Percentiles rank a stretch among this genome's conserved stretches.
These are phyloP conservation scores for Prunus armeniaca DNA, from an alignment of 306 rosid genomes.

Conservation along the genomic window DNA sequence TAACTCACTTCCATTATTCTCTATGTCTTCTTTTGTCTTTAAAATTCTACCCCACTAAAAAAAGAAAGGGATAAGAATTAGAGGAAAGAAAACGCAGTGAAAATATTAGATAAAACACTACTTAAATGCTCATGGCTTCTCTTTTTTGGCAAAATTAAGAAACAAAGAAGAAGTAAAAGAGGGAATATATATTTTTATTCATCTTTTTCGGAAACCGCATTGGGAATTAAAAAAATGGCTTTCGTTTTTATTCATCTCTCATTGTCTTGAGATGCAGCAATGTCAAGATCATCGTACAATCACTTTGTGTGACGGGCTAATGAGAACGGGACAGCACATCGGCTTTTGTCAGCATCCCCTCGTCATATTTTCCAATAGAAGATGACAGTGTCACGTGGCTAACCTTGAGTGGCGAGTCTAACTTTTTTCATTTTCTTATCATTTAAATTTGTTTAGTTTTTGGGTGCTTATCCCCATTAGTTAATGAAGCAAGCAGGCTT, in stretches of 20 bases:
- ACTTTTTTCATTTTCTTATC: not conserved
- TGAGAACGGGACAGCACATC: not conserved
- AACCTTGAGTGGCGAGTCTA: not conserved
- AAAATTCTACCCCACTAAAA: slow-evolving; percentile 19
- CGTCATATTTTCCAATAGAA: not conserved
- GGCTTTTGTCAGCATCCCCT: not conserved
- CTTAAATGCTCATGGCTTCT: not conserved
- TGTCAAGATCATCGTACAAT: slow-evolving; percentile 35
- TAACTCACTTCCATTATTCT: slow-evolving; percentile 18
- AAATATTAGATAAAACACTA: not conserved
- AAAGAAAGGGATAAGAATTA: not conserved
- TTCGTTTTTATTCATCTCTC: not conserved
- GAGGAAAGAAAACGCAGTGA: too few species aligned
- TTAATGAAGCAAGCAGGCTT: not conserved
- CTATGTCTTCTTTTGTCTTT: slow-evolving; percentile 7
- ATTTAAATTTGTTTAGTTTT: not conserved
- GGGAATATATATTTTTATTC: not conserved
- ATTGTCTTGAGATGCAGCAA: not conserved
- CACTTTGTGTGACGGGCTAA: slow-evolving; percentile 5
- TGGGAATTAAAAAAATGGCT: not conserved
- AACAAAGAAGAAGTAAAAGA: not conserved
- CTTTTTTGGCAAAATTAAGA: slow-evolving; percentile 26
- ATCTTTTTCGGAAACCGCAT: too few species aligned
- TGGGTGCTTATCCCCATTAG: not conserved
- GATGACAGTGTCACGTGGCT: slow-evolving; percentile 22